Base-by-base conservation (phyloP, 2,329 filamentous ascomycete genomes). In the Aureobasidium leucospermi region DNA sequence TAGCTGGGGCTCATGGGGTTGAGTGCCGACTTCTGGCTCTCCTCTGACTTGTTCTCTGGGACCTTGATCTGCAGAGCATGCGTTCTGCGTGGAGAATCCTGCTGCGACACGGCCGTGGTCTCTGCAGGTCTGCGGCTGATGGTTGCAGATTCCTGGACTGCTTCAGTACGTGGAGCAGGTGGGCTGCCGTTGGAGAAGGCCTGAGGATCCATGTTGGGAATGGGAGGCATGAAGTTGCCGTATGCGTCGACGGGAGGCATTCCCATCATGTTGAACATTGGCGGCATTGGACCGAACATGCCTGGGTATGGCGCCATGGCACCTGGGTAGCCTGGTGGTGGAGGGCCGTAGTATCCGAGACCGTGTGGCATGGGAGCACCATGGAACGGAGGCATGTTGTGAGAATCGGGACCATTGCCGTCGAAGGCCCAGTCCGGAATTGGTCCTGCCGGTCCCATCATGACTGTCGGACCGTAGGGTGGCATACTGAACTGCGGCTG, bases 1-100 rank as follows among this genome's bases (percentile, higher is more conserved):
- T 74, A 74, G 29, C 66, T 69, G 31, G 71, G 71, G 52, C 71
- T 74, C 69, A 70, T 73, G 7, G 71, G 71, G 58, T 73, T 72
- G 59, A 74, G 65, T 19, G 48, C 64, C 31, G 70, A 72, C 56
- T 70, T 71, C 23, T 60, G 56, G 23, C 52, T 46, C 28, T 45
- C 34, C 36, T 45, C 59, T 6, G 46, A 36, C 43, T 66, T 70
- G 11, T 58, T 49, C 34, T 67, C 66, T 10, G 71, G 70, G 15
- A 65, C 64, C 59, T 67, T 71, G 65, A 73, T 72, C n/a, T 68
- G 64, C 39, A 73, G 46, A 28, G 70, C 71, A 53, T 64, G 68
- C 4, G 66, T 67, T 31, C 66, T 66, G 36, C 62, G 59, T 23
- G 64, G 65, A 15, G 67, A 66, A 16, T 38, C 36, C 28, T 51